A percentile compares a stretch with the other conserved stretches of the same genome.
Conservation (phyloP, 768 basidiomycete species). For the Rossbeevera mucosa region DNA sequence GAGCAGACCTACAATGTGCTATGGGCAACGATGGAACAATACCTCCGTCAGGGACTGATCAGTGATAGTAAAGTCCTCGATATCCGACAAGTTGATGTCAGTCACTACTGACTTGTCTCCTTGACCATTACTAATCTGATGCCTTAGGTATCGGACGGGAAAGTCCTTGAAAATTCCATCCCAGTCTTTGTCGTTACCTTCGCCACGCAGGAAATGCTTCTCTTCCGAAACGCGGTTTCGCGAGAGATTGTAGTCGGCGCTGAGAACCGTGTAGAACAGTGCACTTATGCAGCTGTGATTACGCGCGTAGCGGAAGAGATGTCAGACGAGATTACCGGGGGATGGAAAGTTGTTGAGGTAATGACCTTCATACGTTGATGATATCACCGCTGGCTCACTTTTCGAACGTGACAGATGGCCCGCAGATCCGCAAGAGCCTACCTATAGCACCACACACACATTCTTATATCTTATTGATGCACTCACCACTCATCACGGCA, state of each 20-base stretch:
- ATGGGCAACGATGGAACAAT: conserved; percentile 96
- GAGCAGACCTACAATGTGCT: conserved; percentile 92
- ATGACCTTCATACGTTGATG: conserved; percentile 18
- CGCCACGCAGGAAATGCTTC: conserved; percentile 86
- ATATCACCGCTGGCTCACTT: not conserved
- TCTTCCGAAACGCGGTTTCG: conserved; percentile 88
- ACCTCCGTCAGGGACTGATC: conserved; percentile 82
- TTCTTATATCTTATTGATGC: conserved; percentile 16
- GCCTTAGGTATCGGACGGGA: conserved; percentile 71
- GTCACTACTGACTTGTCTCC: conserved; percentile 24
- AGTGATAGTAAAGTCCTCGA: conserved; percentile 94
- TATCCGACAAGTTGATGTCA: conserved; percentile 94
- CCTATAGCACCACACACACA: conserved; percentile 27
- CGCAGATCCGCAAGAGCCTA: conserved; percentile 49
- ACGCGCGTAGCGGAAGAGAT: conserved; percentile 86
- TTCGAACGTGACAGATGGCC: conserved; percentile 40
- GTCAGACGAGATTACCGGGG: conserved; percentile 89
- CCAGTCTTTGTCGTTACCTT: conserved; percentile 92
- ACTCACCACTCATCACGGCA: conserved; percentile 29
- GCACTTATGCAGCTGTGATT: conserved; percentile 86
- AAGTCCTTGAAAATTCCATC: conserved; percentile 83
- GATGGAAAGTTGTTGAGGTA: conserved; percentile 98
- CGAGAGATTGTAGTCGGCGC: conserved; percentile 84
- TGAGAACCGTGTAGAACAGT: conserved; percentile 89
- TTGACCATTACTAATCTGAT: conserved; percentile 2